Evolutionary conservation across 2,329 filamentous ascomycete species (phyloP).

Genomic region (Exophiala spinifera): DNA sequence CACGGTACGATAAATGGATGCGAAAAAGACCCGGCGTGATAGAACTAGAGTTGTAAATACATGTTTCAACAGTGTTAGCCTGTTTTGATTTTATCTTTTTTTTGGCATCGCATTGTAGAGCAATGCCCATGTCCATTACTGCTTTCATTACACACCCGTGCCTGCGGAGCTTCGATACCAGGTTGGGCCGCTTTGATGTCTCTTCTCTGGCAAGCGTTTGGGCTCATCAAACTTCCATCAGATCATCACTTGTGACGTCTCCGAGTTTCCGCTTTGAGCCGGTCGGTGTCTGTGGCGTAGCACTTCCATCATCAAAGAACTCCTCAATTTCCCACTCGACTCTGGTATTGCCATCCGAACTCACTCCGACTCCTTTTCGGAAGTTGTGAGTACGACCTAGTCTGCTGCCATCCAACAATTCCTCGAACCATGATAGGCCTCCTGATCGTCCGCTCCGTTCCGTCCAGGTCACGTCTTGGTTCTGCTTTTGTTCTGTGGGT

Average conservation of each 20-base stretch:
- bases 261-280: conserved; percentile 28
- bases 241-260: conserved; percentile 23
- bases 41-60: neutral
- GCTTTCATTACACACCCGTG: neutral
- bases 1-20: neutral
- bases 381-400: conserved; percentile 65
- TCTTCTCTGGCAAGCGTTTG: neutral
- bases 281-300: conserved; percentile 5
- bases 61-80: neutral
- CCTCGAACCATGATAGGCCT: conserved; percentile 84
- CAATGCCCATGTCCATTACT: neutral
- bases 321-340: conserved; percentile 85
- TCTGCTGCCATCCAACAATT: conserved; percentile 71
- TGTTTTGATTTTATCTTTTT: no score
- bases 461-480: conserved; percentile 14
- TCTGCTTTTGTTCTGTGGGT: neutral
- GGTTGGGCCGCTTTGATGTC: neutral
- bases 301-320: conserved; percentile 43
- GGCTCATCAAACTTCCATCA: conserved; percentile 15
- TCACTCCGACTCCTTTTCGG: conserved; percentile 56
- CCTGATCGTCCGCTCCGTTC: conserved; percentile 30
- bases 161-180: no score
- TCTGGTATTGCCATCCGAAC: conserved; percentile 61
- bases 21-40: neutral
- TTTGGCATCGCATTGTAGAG: neutral